A percentile compares a stretch with the other conserved stretches of the same genome.
phyloP scores from a whole-genome alignment of 2,329 filamentous ascomycete species.

The Cordyceps javanica region DNA sequence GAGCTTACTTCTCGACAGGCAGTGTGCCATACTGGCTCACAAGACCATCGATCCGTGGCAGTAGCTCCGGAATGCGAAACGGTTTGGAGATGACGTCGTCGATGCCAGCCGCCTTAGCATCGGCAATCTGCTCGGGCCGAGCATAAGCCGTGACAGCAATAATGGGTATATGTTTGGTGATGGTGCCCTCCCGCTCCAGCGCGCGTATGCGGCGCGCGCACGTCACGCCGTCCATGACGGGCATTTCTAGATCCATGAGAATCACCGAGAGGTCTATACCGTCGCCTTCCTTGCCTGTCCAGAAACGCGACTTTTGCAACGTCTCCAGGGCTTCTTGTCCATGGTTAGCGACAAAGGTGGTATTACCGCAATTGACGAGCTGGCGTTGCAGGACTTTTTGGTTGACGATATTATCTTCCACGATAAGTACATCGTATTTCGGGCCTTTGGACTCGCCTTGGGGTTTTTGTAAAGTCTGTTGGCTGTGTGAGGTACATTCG shows the following conservation, averaged over 20 bases:
- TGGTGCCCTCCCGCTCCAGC: slow-evolving; percentile 55
- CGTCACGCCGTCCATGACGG: slow-evolving; percentile 74
- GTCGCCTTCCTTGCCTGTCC: slow-evolving; percentile 41
- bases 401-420: slow-evolving; percentile 64
- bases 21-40: slow-evolving; percentile 32
- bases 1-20: not conserved
- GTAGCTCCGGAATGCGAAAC: slow-evolving; percentile 66
- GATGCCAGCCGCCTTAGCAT: slow-evolving; percentile 66
- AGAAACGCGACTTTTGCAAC: slow-evolving; percentile 50
- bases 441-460: slow-evolving; percentile 21
- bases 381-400: slow-evolving; percentile 58
- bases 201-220: slow-evolving; percentile 65
- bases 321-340: slow-evolving; percentile 56
- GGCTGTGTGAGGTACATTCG: not conserved
- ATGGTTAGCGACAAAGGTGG: slow-evolving; percentile 58
- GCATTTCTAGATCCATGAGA: slow-evolving; percentile 80
- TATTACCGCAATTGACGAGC: slow-evolving; percentile 54
- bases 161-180: slow-evolving; percentile 64
- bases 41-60: slow-evolving; percentile 59
- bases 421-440: slow-evolving; percentile 53
- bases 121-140: slow-evolving; percentile 65
- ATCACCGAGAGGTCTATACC: slow-evolving; percentile 58
- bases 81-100: slow-evolving; percentile 76
- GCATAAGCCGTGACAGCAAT: slow-evolving; percentile 82
- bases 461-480: not conserved